Percentiles rank a stretch among this genome's conserved stretches.
These are phyloP conservation scores for Debaryomycetaceae sp. DNA, from an alignment of 1,139 yeast genomes.

Conservation along the genomic window DNA sequence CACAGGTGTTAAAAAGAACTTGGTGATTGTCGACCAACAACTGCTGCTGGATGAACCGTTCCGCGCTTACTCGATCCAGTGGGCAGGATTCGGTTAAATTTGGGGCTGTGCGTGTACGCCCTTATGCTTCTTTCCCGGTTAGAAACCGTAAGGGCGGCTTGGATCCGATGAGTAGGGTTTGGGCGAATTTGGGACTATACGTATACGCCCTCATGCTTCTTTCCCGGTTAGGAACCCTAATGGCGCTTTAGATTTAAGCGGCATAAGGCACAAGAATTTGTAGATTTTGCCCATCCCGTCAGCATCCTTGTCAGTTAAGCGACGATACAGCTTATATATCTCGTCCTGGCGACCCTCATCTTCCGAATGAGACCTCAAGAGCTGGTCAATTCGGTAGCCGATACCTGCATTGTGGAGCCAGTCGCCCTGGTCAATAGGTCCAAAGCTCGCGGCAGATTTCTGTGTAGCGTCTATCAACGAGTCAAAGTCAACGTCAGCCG, in stretches of 20 bases:
- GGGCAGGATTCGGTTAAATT: conserved; percentile 68
- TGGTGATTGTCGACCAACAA: conserved; percentile 49
- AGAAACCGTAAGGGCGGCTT: too few species aligned
- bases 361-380: conserved; percentile 23
- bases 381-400: conserved; percentile 55
- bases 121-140: too few species aligned
- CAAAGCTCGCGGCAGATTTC: conserved; percentile 22
- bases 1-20: conserved; percentile 82
- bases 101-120: too few species aligned
- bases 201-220: too few species aligned
- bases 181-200: too few species aligned
- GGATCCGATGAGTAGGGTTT: too few species aligned
- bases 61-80: conserved; percentile 52
- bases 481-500: conserved; percentile 75
- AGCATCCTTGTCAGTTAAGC: conserved; percentile 54
- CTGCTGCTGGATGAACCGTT: conserved; percentile 4
- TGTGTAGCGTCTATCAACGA: conserved; percentile 29
- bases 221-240: conserved; percentile 33
- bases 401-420: conserved; percentile 73
- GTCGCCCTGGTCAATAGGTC: conserved; percentile 70
- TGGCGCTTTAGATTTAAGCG: conserved; percentile 28
- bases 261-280: conserved; percentile 59
- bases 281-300: conserved; percentile 70
- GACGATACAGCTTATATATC: conserved; percentile 46
- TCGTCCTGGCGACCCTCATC: conserved; percentile 27